Percentiles rank a stretch among this genome's conserved stretches.
phyloP scores from a whole-genome alignment of 495 filamentous ascomycete genomes.

The Penicillium subrubescens region DNA sequence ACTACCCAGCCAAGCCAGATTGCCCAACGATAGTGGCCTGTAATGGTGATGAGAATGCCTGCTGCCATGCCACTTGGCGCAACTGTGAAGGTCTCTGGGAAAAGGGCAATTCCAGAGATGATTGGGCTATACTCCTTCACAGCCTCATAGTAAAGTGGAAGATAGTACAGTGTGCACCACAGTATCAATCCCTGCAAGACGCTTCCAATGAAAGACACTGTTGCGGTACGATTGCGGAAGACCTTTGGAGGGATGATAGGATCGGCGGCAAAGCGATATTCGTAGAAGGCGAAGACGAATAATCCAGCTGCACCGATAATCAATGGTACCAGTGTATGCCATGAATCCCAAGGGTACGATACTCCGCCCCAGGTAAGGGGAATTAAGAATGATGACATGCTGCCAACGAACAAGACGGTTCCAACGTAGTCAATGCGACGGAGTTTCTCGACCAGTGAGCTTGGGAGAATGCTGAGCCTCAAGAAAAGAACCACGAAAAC shows the following conservation, averaged over 20 bases:
- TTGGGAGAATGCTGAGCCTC: slow-evolving; percentile 44
- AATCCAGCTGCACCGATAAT: slow-evolving; percentile 56
- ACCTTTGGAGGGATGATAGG: slow-evolving; percentile 52
- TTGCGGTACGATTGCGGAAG: slow-evolving; percentile 52
- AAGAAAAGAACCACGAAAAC: slow-evolving; percentile 53
- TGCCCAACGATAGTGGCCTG: slow-evolving; percentile 52
- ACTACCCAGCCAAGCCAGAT: slow-evolving; percentile 57
- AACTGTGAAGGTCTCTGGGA: slow-evolving; percentile 56
- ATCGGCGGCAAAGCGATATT: slow-evolving; percentile 46
- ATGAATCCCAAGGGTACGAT: slow-evolving; percentile 50
- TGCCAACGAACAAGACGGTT: slow-evolving; percentile 55
- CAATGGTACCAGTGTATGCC: slow-evolving; percentile 59
- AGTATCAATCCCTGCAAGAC: slow-evolving; percentile 54
- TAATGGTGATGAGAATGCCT: slow-evolving; percentile 45
- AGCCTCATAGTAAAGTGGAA: slow-evolving; percentile 55
- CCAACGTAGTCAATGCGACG: slow-evolving; percentile 63
- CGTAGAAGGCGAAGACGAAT: slow-evolving; percentile 47
- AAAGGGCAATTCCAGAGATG: slow-evolving; percentile 48
- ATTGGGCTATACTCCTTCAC: slow-evolving; percentile 53
- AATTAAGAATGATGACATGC: slow-evolving; percentile 49
- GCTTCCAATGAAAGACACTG: slow-evolving; percentile 43
- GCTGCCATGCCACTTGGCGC: slow-evolving; percentile 50
- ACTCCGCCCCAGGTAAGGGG: slow-evolving; percentile 55
- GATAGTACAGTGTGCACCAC: slow-evolving; percentile 49
- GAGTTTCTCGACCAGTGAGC: slow-evolving; percentile 44